phyloP scores from a whole-genome alignment of 2,329 filamentous ascomycete species.

The Dothiorella sarmentorum region DNA sequence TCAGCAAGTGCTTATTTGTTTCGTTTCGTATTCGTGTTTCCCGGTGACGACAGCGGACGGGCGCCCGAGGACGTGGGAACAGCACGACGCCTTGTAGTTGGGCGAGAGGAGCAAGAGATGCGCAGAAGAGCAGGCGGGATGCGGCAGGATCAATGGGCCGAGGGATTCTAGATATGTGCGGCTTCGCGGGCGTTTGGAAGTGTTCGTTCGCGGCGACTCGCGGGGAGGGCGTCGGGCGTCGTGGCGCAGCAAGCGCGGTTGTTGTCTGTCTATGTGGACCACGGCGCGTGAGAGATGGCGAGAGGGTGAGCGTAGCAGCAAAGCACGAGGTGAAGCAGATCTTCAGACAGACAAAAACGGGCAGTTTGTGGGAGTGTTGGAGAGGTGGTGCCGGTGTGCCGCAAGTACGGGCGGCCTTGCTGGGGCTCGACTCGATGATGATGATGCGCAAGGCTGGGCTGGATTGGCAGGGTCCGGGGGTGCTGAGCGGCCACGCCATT shows the following conservation, averaged over 20 bases:
- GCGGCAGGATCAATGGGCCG: not conserved
- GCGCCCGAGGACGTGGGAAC: not conserved
- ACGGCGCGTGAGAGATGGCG: not conserved
- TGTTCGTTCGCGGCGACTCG: not conserved
- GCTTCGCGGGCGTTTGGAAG: not conserved
- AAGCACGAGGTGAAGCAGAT: not conserved
- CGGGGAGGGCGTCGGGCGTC: constrained; percentile 13
- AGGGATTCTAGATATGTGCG: not conserved
- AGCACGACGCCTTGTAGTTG: not conserved
- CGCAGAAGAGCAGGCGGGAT: not conserved
- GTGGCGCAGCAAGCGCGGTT: constrained; percentile 11
- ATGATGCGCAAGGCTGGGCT: not conserved
- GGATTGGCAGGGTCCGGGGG: not conserved
- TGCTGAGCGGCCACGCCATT: not conserved
- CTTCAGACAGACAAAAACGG: not conserved
- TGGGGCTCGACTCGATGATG: not conserved
- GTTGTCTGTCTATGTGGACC: too few relatives aligned
- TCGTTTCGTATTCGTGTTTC: constrained; percentile 8
- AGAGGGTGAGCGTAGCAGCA: not conserved
- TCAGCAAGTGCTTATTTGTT: constrained; percentile 12
- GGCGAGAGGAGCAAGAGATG: not conserved
- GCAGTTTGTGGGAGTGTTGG: not conserved
- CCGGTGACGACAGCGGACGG: not conserved
- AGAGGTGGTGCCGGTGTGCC: not conserved
- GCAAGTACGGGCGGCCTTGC: constrained; percentile 2